Base-by-base conservation (phyloP, 176 grass and related monocot species). In the Cenchrus purpureus region DNA sequence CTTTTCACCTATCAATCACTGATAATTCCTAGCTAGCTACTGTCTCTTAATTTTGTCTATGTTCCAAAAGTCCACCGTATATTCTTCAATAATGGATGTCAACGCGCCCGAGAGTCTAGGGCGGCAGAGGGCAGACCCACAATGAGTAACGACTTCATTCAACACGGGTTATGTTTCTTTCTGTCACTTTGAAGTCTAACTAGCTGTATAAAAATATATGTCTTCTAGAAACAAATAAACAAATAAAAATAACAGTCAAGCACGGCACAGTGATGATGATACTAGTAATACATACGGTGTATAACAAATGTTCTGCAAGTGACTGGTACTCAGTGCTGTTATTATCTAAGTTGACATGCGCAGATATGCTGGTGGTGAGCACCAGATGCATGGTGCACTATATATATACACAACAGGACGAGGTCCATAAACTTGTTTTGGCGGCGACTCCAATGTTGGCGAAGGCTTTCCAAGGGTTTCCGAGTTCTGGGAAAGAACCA, bases 141-240 rank as follows among this genome's bases (percentile, higher is more conserved):
- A 71, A 48, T 48, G 45, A 16, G 44, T 34, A 65, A 61, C 10
- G n/a, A 25, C 3, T 32, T 32, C 8, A 32, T 65, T 79, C 77
- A 50, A 51, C 60, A 20, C 25, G 77, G 77, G 28, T 34, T 79
- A 44, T 11, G 51, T 58, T 58, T 34, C 53, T 51, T n/a, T 48
- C 42, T 45, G 19, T 62, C 56, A 46, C 58, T 63, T 63, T 31
- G 46, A 63, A 64, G 58, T 31, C 22, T 78, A 31, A 50, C 34
- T 34, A 34, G 22, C 14, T 31, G 14, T 49, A 15, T 43, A 3
- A 44, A 22, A 44, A 12, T 25, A 22, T 71, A 0, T 13, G 20
- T 64, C 8, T 78, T 79, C 76, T 79, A 78, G 58, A 78, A 79
- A 51, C 2, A 50, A 51, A 65, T 34, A 53, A 14, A 45, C 2